Base-by-base conservation (phyloP, 495 filamentous ascomycete species). In the Penicillium coprophilum region DNA sequence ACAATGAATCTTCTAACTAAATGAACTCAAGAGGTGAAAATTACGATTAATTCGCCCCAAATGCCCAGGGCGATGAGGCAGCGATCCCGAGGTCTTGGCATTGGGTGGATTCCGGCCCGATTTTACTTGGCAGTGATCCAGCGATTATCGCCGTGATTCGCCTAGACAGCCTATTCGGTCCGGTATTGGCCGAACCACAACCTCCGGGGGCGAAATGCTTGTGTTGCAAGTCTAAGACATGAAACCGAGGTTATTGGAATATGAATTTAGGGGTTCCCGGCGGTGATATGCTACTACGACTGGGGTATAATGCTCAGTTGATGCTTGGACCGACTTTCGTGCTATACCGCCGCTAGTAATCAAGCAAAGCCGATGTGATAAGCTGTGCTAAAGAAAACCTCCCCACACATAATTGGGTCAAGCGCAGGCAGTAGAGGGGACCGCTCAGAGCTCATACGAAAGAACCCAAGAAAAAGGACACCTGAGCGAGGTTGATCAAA, bases 11-110 rank as follows among this genome's bases (percentile, higher is more conserved):
- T 38, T 38, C 15, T 17, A 28, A n/a, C 24, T 50, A 34, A 17
- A 7, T 38, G 6, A 15, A 28, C 17, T 39, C 19, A 50, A 21
- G 32, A 50, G 17, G 19, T 27, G 21, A 38, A 46, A 52, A 53
- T 30, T 17, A 41, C 27, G n/a, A 20, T 19, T 9, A 17, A 31
- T 34, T 34, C 28, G 24, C 46, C 28, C 32, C 47, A 38, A 39
- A 39, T 36, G 32, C 2, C 24, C 24, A 27, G 24, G 10, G 20
- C 39, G 24, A 41, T 8, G 28, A 54, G 50, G 50, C 56, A 54
- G 15, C 48, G 47, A 57, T 46, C 43, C 47, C n/a, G 30, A 39
- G 36, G 49, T 43, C 56, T 58, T 58, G 56, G 56, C 56, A 46
- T 41, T 3, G 31, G 30, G 50, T 53, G 50, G 50, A 36, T 19